Evolutionary conservation across 495 filamentous ascomycete genomes (phyloP), one percentile per base, ranked within the genome.

Genomic region (Penicillium psychrofluorescens): DNA sequence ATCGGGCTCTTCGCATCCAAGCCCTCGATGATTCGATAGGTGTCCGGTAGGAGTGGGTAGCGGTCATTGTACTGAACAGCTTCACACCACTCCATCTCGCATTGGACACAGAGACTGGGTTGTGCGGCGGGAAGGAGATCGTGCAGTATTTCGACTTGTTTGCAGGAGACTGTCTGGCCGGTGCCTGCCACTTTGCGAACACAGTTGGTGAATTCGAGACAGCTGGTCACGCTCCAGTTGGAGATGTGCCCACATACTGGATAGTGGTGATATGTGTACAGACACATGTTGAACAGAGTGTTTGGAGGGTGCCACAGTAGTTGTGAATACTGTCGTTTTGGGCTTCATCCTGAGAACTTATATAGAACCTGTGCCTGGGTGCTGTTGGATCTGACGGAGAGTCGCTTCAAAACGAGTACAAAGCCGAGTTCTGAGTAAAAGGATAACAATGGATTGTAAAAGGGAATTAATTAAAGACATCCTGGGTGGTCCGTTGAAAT

Each of bases 201-300:
- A 8, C 32, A 38, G 14, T 54, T 54, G 15, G 51, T 55, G 12
- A 55, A 48, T 4, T 49, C 51, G 8, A 44, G 22, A 38, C 63
- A 66, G 43, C 49, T 50, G 22, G 47, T 50, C 2, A 66, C 38
- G 11, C 37, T 60, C 38, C 49, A 62, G 33, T 46, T 49, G 40
- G 52, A 46, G 35, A 66, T 61, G 30, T 66, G 63, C 8, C 61
- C 58, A 47, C 61, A 66, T 15, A 7, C 29, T 14, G 48, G 38
- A 30, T 57, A 60, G 40, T 62, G 58, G 33, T 64, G 55, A 29
- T 60, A 60, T 7, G 39, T 58, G 40, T 58, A 46, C 0, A 45
- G 27, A 36, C 61, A 65, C 62, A 67, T 67, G 1, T 22, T 51
- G 13, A 22, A 10, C 27, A 14, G n/a, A 22, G 22, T 22, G 22